These are phyloP conservation scores for Aspergillus latus DNA, from an alignment of 2,329 filamentous ascomycete genomes.

Conservation along the genomic window DNA sequence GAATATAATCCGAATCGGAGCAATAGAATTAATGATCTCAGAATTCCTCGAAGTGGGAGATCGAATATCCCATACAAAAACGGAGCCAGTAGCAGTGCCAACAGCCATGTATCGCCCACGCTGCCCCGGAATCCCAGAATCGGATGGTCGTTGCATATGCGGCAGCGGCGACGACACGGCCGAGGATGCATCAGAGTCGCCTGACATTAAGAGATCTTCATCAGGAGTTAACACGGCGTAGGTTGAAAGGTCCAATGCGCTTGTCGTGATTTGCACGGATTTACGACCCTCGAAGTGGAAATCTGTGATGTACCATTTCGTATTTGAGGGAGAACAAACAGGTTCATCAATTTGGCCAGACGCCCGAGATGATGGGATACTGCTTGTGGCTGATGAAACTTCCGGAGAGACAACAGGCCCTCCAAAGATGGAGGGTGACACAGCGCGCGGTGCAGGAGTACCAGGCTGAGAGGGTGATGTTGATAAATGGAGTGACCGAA, in stretches of 20 bases:
- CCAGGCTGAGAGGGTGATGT: slow-evolving; percentile 7
- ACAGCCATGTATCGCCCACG: slow-evolving; percentile 76
- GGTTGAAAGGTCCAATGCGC: slow-evolving; percentile 70
- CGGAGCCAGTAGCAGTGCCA: slow-evolving; percentile 74
- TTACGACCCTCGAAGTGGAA: slow-evolving; percentile 63
- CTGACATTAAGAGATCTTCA: slow-evolving; percentile 73
- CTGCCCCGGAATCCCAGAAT: slow-evolving; percentile 74
- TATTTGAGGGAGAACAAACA: slow-evolving; percentile 42
- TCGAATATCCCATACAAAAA: slow-evolving; percentile 84
- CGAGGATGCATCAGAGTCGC: slow-evolving; percentile 54
- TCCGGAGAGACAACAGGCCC: slow-evolving; percentile 35
- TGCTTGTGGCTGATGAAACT: slow-evolving; percentile 18
- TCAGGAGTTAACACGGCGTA: slow-evolving; percentile 68
- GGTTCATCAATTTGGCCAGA: slow-evolving; percentile 32
- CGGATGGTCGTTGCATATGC: slow-evolving; percentile 44
- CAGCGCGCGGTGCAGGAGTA: slow-evolving; percentile 14
- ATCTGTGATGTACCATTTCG: slow-evolving; percentile 67
- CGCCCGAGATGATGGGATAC: slow-evolving; percentile 34
- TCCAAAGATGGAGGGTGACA: slow-evolving; percentile 53
- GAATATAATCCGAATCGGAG: slow-evolving; percentile 76
- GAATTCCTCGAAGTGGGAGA: slow-evolving; percentile 58
- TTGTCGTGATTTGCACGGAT: slow-evolving; percentile 65
- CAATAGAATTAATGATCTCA: slow-evolving; percentile 59
- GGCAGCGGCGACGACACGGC: slow-evolving; percentile 55
- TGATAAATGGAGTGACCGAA: slow-evolving; percentile 34